Base-by-base conservation (phyloP, 768 basidiomycete genomes). In the Lactifluus echinatus region DNA sequence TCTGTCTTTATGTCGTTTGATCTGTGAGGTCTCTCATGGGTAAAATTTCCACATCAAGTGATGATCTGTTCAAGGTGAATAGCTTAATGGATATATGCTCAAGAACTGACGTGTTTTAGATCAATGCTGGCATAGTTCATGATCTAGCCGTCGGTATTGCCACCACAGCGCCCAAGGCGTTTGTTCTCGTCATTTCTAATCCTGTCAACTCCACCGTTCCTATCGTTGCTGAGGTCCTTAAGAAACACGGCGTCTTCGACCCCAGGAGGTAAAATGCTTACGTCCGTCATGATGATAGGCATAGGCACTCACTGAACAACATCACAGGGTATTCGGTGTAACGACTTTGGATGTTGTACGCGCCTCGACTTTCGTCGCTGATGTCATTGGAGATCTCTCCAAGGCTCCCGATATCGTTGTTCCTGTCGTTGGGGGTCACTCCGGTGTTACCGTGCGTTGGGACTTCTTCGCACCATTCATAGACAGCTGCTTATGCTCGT, bases 191-290 rank as follows among this genome's bases (percentile, higher is more conserved):
- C 64, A 98, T 99, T 72, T 95, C 96, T 65, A 99, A 99, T 78
- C 96, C 96, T 31, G 95, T 99, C 69, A 98, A 99, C 82, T 97
- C 95, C 42, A 97, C 96, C 37, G 95, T 98, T 37, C 96, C 96
- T 47, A 91, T 99, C 67, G 92, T 93, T 45, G 92, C 83, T 15
- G 95, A 98, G 72, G 87, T 95, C 36, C 82, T 94, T 76, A 99
- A 95, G 83, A 86, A 91, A 72, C 81, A 87, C 63, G 85, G 84
- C 44, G 87, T 91, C 28, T 98, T 87, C 69, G 84, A 99, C 71
- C 88, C 93, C 62, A 96, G 89, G 78, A 82, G 82, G 94, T 93
- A 69, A 39, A 75, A 64, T 11, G 8, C 44, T 40, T 31, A 39
- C 28, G 7, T 46, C 17, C 36, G 24, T 21, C 39, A 44, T 19